Evolutionary conservation across 306 rosid species (phyloP).

Genomic region (Vicia villosa): DNA sequence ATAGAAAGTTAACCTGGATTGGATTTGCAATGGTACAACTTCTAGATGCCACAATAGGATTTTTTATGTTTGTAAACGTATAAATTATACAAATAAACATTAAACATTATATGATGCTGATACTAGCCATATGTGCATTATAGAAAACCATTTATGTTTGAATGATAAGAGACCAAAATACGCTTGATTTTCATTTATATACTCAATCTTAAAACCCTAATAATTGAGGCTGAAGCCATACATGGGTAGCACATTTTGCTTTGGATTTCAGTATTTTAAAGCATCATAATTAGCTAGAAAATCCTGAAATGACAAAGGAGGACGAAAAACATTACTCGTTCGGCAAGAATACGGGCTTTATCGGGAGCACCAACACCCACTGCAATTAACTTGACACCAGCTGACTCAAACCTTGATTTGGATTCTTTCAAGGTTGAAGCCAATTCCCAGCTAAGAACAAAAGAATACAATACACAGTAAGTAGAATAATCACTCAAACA

Average conservation of each 20-base stretch:
- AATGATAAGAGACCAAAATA: neutral
- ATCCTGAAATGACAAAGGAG: conserved; percentile 18
- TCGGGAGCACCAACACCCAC: conserved; percentile 76
- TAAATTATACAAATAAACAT: neutral
- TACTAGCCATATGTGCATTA: neutral
- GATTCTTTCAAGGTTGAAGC: conserved; percentile 73
- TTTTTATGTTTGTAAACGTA: neutral
- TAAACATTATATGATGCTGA: neutral
- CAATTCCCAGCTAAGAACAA: conserved; percentile 70
- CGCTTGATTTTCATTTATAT: neutral
- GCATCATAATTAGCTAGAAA: conserved; percentile 21
- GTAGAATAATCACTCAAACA: conserved; percentile 21
- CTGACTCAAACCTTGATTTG: conserved; percentile 69
- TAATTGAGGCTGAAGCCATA: neutral
- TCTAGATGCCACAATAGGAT: conserved; percentile 9
- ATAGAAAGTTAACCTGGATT: conserved; percentile 88
- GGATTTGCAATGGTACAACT: conserved; percentile 50
- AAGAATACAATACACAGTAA: conserved; percentile 30
- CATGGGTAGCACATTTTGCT: neutral
- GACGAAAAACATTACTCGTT: conserved; percentile 51
- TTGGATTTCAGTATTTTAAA: neutral
- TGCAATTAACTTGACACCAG: conserved; percentile 79
- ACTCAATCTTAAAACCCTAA: neutral
- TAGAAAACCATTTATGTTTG: neutral
- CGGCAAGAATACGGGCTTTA: conserved; percentile 81